Evolutionary conservation across 805 yeast species (phyloP), one percentile per base, ranked within the genome.

Genomic region (Saccharomycopsis babjevae): DNA sequence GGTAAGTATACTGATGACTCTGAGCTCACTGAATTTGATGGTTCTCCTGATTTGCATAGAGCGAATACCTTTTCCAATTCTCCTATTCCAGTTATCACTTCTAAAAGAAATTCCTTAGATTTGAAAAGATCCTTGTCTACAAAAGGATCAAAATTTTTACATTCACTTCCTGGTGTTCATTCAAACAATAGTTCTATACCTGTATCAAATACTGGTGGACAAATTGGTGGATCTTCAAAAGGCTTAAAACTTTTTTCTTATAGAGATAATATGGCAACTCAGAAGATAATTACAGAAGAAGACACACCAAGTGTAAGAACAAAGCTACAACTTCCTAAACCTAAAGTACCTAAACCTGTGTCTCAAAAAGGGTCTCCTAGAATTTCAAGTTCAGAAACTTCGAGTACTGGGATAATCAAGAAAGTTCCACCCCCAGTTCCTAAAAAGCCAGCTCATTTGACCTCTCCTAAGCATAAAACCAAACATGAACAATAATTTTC

Each of bases 1-100:
- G 97, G 97, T 7, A 82, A 83, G 69, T 88, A 80, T 68, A 84
- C 92, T 0, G 85, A 79, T 57, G 55, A 57, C 25, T 40, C 50
- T 5, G 32, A 20, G 15, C 30, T 13, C 2, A 3, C 16, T 6
- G 52, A 4, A 46, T 46, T 22, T 25, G 22, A 25, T 25, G 52
- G 52, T 10, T 25, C 56, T 11, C 28, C 56, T 36, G 56, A 36
- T 10, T 36, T 36, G 42, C 30, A 54, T 28, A 54, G 42, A 18
- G 56, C n/a, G 4, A 30, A 18, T 13, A 54, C 52, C n/a, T 22
- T 46, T 18, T 46, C 52, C 10, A 22, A 28, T 13, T 22, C 58
- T 25, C n/a, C 58, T 32, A 40, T 54, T 1, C 32, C 52, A 11
- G 10, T 20, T 13, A 59, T 59, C 5, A 13, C 55, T 8, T 46